Evolutionary conservation across 2,329 filamentous ascomycete species (phyloP), one percentile per base, ranked within the genome.

Genomic region (Scolecobasidium constrictum): DNA sequence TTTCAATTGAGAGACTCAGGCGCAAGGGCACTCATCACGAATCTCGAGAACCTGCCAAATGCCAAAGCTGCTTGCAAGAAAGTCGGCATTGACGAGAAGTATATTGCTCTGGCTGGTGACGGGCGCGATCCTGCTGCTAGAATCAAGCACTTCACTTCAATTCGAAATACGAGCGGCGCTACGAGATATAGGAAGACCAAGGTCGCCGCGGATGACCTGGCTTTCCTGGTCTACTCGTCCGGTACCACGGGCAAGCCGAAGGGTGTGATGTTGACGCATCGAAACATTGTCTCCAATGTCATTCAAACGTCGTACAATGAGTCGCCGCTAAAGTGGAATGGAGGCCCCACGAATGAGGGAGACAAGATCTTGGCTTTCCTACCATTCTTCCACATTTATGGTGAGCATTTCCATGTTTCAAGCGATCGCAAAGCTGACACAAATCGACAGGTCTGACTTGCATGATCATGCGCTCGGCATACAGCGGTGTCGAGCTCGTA

Each of bases 231-330:
- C 1, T 95, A 94, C 60, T 86, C 81, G 83, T 77, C 50, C 88
- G 90, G 90, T 5, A 96, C 90, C 0, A 95, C 90, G 0, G 90
- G 90, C 2, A 66, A 87, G 40, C 88, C 90, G 0, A 96, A 96
- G 62, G 90, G 88, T 13, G 90, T 95, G 12, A 83, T 86, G 75
- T 69, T 95, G 22, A 83, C 78, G 5, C 90, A 96, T 61, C 61
- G 66, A 49, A 95, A 95, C 58, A 79, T 94, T 46, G 75, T 93
- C 9, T 67, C 85, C 46, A 47, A 45, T 12, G 57, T 78, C 5
- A 51, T 74, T 21, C 80, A 84, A 61, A 56, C 71, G 81, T 15
- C 21, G 12, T 16, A 23, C 23, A 9, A 41, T 86, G 45, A 66
- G 63, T 2, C 66, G 64, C 1, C 68, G 77, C 58, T 84, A 43